phyloP scores from a whole-genome alignment of 768 basidiomycete species.

The Tylopilus intermedius region DNA sequence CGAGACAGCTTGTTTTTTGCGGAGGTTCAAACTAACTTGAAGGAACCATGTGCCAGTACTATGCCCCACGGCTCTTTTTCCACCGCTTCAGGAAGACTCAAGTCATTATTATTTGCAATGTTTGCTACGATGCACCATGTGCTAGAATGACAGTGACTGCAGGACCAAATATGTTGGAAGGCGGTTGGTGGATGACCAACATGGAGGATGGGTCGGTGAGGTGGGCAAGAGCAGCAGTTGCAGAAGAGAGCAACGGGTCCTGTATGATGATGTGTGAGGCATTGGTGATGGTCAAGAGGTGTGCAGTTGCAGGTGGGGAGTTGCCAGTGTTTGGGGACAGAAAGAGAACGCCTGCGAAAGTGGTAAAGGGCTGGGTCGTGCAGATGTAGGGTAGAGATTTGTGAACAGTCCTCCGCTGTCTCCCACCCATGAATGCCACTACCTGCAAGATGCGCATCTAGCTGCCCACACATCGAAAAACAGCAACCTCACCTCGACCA shows the following conservation, averaged over 20 bases:
- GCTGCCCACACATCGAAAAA: neutral
- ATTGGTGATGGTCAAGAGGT: constrained; percentile 33
- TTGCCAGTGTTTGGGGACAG: constrained; percentile 44
- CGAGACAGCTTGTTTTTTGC: constrained; percentile 3
- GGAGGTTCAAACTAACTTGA: neutral
- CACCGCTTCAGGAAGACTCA: too few species aligned
- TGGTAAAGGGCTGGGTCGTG: neutral
- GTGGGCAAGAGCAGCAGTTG: constrained; percentile 11
- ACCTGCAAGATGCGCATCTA: constrained; percentile 22
- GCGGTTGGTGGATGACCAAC: constrained; percentile 20
- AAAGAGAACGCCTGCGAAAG: constrained; percentile 26
- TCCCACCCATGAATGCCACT: constrained; percentile 71
- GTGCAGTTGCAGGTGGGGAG: constrained; percentile 42
- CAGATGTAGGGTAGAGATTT: neutral
- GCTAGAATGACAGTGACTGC: too few species aligned
- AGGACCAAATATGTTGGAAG: constrained; percentile 14
- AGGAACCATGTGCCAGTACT: neutral
- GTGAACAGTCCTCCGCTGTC: constrained; percentile 53
- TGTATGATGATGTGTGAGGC: constrained; percentile 23
- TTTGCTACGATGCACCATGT: too few species aligned
- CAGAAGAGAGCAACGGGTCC: constrained; percentile 11
- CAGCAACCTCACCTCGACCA: constrained; percentile 45
- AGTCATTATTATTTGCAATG: too few species aligned
- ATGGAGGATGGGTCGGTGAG: constrained; percentile 20
- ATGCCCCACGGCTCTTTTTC: too few species aligned